Conservation (phyloP, 1,284 basidiomycete species). For the Meripilus lineatus region DNA sequence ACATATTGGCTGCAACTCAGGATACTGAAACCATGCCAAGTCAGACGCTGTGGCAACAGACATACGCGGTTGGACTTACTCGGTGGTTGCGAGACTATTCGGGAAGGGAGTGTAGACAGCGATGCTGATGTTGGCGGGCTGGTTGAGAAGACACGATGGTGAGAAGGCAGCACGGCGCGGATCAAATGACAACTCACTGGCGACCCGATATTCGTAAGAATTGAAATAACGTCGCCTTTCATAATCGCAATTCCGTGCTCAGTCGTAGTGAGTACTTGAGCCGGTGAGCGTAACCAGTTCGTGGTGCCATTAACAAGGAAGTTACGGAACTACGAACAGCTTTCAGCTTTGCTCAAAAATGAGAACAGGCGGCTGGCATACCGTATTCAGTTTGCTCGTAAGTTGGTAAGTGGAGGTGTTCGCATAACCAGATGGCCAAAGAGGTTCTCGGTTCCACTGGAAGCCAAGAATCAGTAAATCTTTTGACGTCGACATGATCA, state of each 20-base stretch:
- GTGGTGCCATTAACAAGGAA: constrained; percentile 50
- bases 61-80: constrained; percentile 37
- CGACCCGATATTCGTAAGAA: constrained; percentile 76
- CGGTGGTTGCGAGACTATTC: constrained; percentile 40
- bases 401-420: constrained; percentile 58
- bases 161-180: background rate
- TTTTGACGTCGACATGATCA: no score
- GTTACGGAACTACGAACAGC: constrained; percentile 50
- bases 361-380: constrained; percentile 17
- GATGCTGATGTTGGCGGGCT: constrained; percentile 54
- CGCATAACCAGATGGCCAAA: constrained; percentile 71
- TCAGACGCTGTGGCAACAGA: constrained; percentile 6
- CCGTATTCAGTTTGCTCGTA: constrained; percentile 61
- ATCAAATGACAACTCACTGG: constrained; percentile 36
- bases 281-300: constrained; percentile 53
- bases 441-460: constrained; percentile 69
- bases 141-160: constrained; percentile 3
- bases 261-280: constrained; percentile 55
- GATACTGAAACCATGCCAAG: constrained; percentile 34
- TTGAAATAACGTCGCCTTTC: constrained; percentile 66
- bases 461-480: background rate
- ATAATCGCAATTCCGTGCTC: constrained; percentile 60
- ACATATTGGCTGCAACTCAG: constrained; percentile 59
- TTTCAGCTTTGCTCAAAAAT: background rate
- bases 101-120: constrained; percentile 50